Base-by-base conservation (phyloP, 2,329 filamentous ascomycete species). In the Xylaria arbuscula region DNA sequence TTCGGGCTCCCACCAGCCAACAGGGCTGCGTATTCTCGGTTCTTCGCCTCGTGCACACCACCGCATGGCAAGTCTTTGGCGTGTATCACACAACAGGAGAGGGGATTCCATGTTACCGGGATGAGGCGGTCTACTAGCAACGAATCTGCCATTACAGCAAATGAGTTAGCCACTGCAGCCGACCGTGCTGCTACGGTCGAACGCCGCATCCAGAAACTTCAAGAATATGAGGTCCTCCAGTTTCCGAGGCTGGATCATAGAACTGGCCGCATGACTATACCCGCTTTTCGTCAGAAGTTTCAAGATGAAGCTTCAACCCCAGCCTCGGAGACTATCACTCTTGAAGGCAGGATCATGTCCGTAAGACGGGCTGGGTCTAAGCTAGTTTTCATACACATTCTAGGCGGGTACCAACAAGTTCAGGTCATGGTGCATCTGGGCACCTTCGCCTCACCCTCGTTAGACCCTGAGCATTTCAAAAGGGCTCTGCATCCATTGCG, bases 331-430 rank as follows among this genome's bases (percentile, higher is more conserved):
- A 75, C 80, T 57, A 72, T 79, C 60, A 73, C 77, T 32, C 76
- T 80, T 1, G 70, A 80, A 50, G 77, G 77, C 24, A 73, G 76
- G 36, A 64, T 79, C 72, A 75, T 76, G 77, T 72, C 74, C 48
- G 51, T 76, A 34, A 75, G 76, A 62, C 75, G 73, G 11, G 64
- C 70, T 24, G 90, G 94, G 72, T 90, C 88, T 74, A 93, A 92
- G 80, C 89, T 99, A 74, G 84, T 93, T 71, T 99, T 99, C 80
- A 80, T 98, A 72, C 92, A 96, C 80, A 82, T 98, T 58, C 84
- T 89, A 73, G 89, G 93, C 78, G 89, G 93, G 77, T 91, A 90
- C 66, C 82, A 89, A 73, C 88, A 86, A 71, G 80, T 97, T 40
- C 96, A 99, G 81, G 86, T 90, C 69, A 89, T 97, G 83, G 86